These are phyloP conservation scores for Debaryomyces sp. DNA, from an alignment of 1,139 yeast genomes.

Conservation along the genomic window DNA sequence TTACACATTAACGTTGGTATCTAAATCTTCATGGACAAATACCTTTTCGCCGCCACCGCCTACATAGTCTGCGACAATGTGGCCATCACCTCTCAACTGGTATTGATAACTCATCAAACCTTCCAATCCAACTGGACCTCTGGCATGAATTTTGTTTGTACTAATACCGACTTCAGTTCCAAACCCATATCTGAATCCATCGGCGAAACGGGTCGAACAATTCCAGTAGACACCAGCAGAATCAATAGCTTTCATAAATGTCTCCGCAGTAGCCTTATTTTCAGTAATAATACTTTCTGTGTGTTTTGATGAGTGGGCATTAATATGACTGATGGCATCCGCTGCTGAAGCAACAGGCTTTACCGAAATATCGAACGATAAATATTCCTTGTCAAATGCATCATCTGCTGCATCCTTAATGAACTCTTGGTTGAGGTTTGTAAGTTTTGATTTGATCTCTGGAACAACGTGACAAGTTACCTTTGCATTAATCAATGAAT, in stretches of 20 bases:
- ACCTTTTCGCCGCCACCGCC: slow-evolving; percentile 89
- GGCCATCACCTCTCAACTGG: slow-evolving; percentile 89
- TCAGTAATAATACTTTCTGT: slow-evolving; percentile 92
- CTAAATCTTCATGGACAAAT: slow-evolving; percentile 73
- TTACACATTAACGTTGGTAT: slow-evolving; percentile 19
- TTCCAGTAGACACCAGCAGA: slow-evolving; percentile 98
- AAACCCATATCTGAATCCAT: slow-evolving; percentile 97
- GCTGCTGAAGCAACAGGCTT: slow-evolving; percentile 59
- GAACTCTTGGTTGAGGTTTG: slow-evolving; percentile 16
- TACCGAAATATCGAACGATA: slow-evolving; percentile 81
- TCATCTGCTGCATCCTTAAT: slow-evolving; percentile 45
- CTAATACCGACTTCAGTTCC: slow-evolving; percentile 99
- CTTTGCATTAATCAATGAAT: slow-evolving; percentile 58
- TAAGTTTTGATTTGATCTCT: slow-evolving; percentile 40
- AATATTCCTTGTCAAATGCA: slow-evolving; percentile 82
- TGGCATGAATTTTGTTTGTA: slow-evolving; percentile 94
- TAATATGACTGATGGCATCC: slow-evolving; percentile 82
- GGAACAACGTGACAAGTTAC: slow-evolving; percentile 73
- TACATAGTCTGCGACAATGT: slow-evolving; percentile 83
- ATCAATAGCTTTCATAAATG: slow-evolving; percentile 82
- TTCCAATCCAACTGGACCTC: slow-evolving; percentile 98
- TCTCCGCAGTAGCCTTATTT: slow-evolving; percentile 65
- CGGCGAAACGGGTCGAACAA: slow-evolving; percentile 95
- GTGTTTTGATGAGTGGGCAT: slow-evolving; percentile 90
- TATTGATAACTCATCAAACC: slow-evolving; percentile 96